phyloP scores from a whole-genome alignment of 2,329 filamentous ascomycete genomes.

The Macrophomina phaseolina region DNA sequence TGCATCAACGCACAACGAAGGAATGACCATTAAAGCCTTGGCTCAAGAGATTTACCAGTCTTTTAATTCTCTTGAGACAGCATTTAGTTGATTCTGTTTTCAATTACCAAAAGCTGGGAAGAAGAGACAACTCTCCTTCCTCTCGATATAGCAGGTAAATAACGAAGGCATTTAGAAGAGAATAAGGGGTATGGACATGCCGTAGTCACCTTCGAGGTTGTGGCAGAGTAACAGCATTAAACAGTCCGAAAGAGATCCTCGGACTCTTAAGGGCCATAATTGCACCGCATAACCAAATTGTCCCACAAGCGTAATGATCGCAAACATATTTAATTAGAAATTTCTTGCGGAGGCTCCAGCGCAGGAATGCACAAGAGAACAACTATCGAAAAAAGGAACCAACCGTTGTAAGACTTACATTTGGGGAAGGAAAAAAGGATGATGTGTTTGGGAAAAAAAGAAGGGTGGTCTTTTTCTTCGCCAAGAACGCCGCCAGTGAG shows the following conservation, averaged over 20 bases:
- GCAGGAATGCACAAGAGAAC: constrained; percentile 6
- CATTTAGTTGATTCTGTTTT: no score
- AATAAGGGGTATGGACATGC: no score
- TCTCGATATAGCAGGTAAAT: no score
- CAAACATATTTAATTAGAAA: constrained; percentile 1
- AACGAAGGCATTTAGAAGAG: no score
- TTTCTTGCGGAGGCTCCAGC: constrained; percentile 2
- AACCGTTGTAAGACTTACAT: constrained; percentile 29
- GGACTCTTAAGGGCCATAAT: neutral
- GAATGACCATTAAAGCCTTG: no score
- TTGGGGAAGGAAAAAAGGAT: constrained; percentile 15
- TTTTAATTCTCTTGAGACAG: no score
- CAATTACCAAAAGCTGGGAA: no score
- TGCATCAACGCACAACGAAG: no score
- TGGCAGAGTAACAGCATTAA: neutral
- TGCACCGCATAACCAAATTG: neutral
- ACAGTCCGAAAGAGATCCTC: constrained; percentile 3
- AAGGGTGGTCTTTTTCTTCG: constrained; percentile 6
- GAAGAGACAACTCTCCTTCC: no score
- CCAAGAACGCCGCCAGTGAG: constrained; percentile 15
- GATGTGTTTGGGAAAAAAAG: constrained; percentile 1
- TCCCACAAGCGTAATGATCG: neutral
- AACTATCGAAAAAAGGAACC: constrained; percentile 24
- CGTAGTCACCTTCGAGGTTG: no score
- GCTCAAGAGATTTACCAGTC: no score